Evolutionary conservation across 768 basidiomycete species (phyloP).

Genomic region (Austroboletus eburneus): DNA sequence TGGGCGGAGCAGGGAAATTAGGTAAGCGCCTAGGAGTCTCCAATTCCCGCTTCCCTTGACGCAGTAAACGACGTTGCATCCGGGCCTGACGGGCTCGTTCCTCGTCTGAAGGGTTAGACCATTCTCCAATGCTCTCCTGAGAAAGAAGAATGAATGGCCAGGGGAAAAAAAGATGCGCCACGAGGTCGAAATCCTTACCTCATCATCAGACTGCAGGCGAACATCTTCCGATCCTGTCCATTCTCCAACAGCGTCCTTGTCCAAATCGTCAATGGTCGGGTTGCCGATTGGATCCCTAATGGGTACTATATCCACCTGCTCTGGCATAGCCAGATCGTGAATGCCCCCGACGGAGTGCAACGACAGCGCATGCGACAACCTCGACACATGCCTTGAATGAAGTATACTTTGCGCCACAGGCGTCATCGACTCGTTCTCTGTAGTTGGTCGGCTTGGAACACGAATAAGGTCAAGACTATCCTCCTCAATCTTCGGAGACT

Average conservation of each 20-base stretch:
- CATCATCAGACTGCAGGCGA: slow-evolving; percentile 57
- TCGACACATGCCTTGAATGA: slow-evolving; percentile 70
- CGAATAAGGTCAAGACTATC: slow-evolving; percentile 22
- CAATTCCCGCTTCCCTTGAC: slow-evolving; percentile 40
- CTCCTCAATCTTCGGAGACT: slow-evolving; percentile 36
- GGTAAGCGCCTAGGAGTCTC: slow-evolving; percentile 72
- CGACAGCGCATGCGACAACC: slow-evolving; percentile 63
- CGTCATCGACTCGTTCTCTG: slow-evolving; percentile 39
- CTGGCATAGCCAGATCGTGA: slow-evolving; percentile 30
- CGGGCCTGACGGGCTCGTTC: slow-evolving; percentile 72
- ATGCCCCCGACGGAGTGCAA: slow-evolving; percentile 57
- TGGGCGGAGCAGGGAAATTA: slow-evolving; percentile 76
- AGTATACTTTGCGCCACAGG: slow-evolving; percentile 47
- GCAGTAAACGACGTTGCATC: slow-evolving; percentile 57
- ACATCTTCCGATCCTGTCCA: slow-evolving; percentile 85
- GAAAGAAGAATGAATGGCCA: slow-evolving; percentile 5
- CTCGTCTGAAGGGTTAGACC: slow-evolving; percentile 89
- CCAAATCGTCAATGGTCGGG: slow-evolving; percentile 33
- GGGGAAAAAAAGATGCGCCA: neutral
- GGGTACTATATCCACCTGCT: slow-evolving; percentile 28
- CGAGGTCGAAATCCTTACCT: slow-evolving; percentile 42
- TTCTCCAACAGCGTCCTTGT: slow-evolving; percentile 49
- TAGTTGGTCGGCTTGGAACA: slow-evolving; percentile 23
- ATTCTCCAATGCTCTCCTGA: slow-evolving; percentile 77
- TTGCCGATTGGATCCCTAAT: slow-evolving; percentile 30